Conservation (phyloP, 225 moss, liverwort and hornwort genomes). For the Marchantia paleacea region DNA sequence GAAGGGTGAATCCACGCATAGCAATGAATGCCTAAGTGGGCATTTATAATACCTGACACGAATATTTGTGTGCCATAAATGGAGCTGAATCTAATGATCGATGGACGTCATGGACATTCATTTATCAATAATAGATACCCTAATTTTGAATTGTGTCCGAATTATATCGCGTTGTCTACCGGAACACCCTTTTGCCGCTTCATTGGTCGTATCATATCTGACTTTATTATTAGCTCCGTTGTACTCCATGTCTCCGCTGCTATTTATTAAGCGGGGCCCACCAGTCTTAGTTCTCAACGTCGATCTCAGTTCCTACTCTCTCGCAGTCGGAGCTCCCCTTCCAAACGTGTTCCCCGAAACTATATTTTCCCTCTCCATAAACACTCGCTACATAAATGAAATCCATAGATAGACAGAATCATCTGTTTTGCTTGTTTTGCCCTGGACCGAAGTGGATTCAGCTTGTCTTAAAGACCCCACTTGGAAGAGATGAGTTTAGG, state of each 20-base stretch:
- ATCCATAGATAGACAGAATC: background rate
- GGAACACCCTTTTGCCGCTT: background rate
- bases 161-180: background rate
- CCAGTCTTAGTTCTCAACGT: background rate
- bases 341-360: background rate
- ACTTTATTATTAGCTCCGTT: background rate
- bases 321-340: background rate
- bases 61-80: conserved; percentile 3
- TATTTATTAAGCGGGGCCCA: background rate
- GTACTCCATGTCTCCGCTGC: background rate
- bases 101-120: background rate
- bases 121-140: background rate
- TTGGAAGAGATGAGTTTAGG: no score
- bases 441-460: background rate
- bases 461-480: no score
- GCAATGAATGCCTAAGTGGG: background rate
- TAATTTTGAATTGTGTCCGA: conserved; percentile 8
- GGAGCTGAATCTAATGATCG: conserved; percentile 1
- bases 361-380: background rate
- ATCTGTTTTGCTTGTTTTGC: background rate
- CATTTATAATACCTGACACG: conserved; percentile 6
- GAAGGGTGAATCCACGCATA: background rate
- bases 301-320: background rate
- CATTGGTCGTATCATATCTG: background rate
- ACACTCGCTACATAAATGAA: background rate